Percentiles rank a stretch among this genome's conserved stretches.
Conservation (phyloP, 2,329 filamentous ascomycete genomes). For the Fusarium longipes region DNA sequence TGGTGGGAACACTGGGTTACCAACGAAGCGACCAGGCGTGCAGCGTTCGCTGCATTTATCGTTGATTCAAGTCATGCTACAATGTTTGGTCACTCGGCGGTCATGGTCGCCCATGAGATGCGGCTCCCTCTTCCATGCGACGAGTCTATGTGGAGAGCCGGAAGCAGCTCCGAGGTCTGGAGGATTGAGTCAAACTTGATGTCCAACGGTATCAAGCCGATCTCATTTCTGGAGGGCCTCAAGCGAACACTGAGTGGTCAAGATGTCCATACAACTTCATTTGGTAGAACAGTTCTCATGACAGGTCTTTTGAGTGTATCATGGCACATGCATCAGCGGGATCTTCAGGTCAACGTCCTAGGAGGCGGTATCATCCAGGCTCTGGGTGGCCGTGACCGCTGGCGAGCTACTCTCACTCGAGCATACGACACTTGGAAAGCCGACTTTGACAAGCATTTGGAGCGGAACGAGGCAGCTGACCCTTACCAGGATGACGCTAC, state of each 20-base stretch:
- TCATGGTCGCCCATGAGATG: slow-evolving; percentile 98
- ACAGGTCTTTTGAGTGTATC: slow-evolving; percentile 91
- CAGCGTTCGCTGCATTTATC: slow-evolving; percentile 93
- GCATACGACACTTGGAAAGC: slow-evolving; percentile 95
- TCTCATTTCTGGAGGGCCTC: slow-evolving; percentile 89
- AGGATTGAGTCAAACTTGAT: slow-evolving; percentile 83
- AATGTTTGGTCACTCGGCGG: slow-evolving; percentile 97
- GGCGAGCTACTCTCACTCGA: slow-evolving; percentile 84
- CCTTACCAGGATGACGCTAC: slow-evolving; percentile 66
- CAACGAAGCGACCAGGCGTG: slow-evolving; percentile 88
- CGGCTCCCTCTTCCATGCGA: slow-evolving; percentile 91
- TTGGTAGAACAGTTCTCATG: slow-evolving; percentile 94
- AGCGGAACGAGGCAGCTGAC: slow-evolving; percentile 66
- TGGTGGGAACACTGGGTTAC: slow-evolving; percentile 98
- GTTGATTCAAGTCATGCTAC: slow-evolving; percentile 96
- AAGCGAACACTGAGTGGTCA: slow-evolving; percentile 90
- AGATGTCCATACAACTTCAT: slow-evolving; percentile 89
- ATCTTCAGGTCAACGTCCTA: slow-evolving; percentile 89
- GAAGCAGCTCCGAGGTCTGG: slow-evolving; percentile 86
- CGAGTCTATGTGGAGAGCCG: slow-evolving; percentile 91
- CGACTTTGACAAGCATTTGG: slow-evolving; percentile 86
- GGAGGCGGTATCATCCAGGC: slow-evolving; percentile 77
- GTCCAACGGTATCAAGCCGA: slow-evolving; percentile 83
- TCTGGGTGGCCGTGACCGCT: slow-evolving; percentile 88
- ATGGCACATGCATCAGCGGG: slow-evolving; percentile 97